These are phyloP conservation scores for Trypanosoma vivax DNA, from an alignment of 208 protist genomes.

Conservation along the genomic window DNA sequence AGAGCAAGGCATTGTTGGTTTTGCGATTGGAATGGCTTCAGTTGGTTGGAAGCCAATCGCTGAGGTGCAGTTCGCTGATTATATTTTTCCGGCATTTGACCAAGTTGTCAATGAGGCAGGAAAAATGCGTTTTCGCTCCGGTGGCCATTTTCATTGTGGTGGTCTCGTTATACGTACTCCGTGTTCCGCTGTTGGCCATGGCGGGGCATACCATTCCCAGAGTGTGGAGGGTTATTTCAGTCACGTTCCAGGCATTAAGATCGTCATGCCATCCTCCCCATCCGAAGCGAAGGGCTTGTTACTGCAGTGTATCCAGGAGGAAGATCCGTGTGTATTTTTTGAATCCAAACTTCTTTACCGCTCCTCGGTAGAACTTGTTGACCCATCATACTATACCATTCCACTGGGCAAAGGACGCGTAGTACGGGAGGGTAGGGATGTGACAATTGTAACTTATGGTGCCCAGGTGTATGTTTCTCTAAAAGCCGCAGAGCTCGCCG, in stretches of 20 bases:
- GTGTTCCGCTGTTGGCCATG: slow-evolving; percentile 96
- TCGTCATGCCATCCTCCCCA: slow-evolving; percentile 76
- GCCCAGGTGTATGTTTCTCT: slow-evolving; percentile 76
- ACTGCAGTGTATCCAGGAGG: slow-evolving; percentile 88
- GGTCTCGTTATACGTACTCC: slow-evolving; percentile 93
- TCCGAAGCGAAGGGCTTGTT: slow-evolving; percentile 87
- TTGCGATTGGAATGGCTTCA: slow-evolving; percentile 94
- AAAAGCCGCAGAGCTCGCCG: slow-evolving; percentile 77
- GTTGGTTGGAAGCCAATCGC: slow-evolving; percentile 91
- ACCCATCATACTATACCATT: slow-evolving; percentile 91
- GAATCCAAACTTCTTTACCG: slow-evolving; percentile 96
- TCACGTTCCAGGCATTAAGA: slow-evolving; percentile 91
- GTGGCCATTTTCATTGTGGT: slow-evolving; percentile 90
- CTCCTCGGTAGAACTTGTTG: slow-evolving; percentile 86
- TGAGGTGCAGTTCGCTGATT: slow-evolving; percentile 98
- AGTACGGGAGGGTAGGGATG: slow-evolving; percentile 81
- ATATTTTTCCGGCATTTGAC: slow-evolving; percentile 98
- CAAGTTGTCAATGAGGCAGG: slow-evolving; percentile 98
- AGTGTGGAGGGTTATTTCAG: slow-evolving; percentile 94
- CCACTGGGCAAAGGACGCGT: slow-evolving; percentile 91
- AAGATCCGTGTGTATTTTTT: slow-evolving; percentile 95
- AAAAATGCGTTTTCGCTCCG: slow-evolving; percentile 97
- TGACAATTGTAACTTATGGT: slow-evolving; percentile 96
- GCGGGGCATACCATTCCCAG: slow-evolving; percentile 96
- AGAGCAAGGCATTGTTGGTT: slow-evolving; percentile 97